Conservation (phyloP, 2,329 filamentous ascomycete species). For the Fusarium coicis region DNA sequence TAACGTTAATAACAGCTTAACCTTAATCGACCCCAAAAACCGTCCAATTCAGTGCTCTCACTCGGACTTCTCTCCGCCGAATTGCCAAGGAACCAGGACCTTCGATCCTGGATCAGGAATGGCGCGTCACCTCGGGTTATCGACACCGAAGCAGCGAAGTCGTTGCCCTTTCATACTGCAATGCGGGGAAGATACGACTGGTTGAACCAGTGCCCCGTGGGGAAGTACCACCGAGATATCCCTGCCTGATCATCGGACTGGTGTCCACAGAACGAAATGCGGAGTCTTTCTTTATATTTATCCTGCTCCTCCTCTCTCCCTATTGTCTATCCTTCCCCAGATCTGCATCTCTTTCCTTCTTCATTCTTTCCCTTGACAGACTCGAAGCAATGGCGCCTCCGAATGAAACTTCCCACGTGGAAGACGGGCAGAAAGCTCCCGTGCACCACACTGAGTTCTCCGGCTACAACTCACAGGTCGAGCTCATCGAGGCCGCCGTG, state of each 20-base stretch:
- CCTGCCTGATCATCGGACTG: slow-evolving; percentile 3
- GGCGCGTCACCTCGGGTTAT: slow-evolving; percentile 7
- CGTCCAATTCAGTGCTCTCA: not conserved
- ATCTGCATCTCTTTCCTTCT: slow-evolving; percentile 19
- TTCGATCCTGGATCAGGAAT: not conserved
- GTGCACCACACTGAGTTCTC: slow-evolving; percentile 42
- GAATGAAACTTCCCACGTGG: slow-evolving; percentile 20
- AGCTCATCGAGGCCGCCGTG: slow-evolving; percentile 50
- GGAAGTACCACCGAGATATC: slow-evolving; percentile 29
- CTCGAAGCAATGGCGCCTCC: slow-evolving; percentile 20
- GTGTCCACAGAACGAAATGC: not conserved
- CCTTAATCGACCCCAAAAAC: slow-evolving; percentile 7
- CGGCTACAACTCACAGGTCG: slow-evolving; percentile 38
- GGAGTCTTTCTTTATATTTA: slow-evolving; percentile 27
- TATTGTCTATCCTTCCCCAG: slow-evolving; percentile 11
- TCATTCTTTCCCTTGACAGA: not conserved
- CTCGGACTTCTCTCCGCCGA: slow-evolving; percentile 6
- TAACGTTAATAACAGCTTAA: slow-evolving; percentile 10
- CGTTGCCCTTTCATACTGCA: not conserved
- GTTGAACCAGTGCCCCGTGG: slow-evolving; percentile 29
- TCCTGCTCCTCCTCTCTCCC: not conserved
- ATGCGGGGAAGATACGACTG: slow-evolving; percentile 24
- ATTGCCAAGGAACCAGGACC: not conserved
- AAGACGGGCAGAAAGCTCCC: slow-evolving; percentile 22
- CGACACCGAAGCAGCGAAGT: slow-evolving; percentile 13